Percentiles rank a stretch among this genome's conserved stretches.
Conservation (phyloP, 768 basidiomycete species). For the Ramaria rubella region DNA sequence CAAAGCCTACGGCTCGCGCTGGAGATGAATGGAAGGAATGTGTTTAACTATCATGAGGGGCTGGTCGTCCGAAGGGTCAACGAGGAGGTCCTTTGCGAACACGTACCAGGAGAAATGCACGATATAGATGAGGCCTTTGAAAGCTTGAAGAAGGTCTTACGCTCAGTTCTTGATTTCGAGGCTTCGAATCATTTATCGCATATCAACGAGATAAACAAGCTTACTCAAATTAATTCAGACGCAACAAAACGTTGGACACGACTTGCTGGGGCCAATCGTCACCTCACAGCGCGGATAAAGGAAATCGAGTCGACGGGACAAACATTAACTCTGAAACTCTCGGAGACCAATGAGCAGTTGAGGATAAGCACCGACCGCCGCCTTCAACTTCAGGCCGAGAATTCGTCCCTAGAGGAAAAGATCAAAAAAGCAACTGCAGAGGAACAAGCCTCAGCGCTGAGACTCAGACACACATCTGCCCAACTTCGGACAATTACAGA, state of each 20-base stretch:
- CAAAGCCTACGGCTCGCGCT: not conserved
- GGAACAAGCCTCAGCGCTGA: not conserved
- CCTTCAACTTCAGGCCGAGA: not conserved
- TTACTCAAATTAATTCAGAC: not conserved
- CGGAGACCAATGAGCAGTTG: not conserved
- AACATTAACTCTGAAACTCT: not conserved
- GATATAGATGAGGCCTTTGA: not conserved
- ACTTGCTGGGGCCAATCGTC: not conserved
- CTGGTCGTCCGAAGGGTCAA: not conserved
- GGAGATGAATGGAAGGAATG: not conserved
- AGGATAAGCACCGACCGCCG: not conserved
- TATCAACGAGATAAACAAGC: not conserved
- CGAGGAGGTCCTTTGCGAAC: not conserved
- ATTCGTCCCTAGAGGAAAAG: not conserved
- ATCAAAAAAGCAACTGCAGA: not conserved
- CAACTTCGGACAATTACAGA: not conserved
- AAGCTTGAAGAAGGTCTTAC: not conserved
- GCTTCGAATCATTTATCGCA: not conserved
- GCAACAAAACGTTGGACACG: not conserved
- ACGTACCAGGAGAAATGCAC: not conserved
- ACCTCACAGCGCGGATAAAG: not conserved
- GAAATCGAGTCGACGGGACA: not conserved
- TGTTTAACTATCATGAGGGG: not conserved
- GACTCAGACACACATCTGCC: not conserved
- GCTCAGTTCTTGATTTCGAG: not conserved